phyloP scores from a whole-genome alignment of 768 basidiomycete genomes.

The Boletus vermiculosoides region DNA sequence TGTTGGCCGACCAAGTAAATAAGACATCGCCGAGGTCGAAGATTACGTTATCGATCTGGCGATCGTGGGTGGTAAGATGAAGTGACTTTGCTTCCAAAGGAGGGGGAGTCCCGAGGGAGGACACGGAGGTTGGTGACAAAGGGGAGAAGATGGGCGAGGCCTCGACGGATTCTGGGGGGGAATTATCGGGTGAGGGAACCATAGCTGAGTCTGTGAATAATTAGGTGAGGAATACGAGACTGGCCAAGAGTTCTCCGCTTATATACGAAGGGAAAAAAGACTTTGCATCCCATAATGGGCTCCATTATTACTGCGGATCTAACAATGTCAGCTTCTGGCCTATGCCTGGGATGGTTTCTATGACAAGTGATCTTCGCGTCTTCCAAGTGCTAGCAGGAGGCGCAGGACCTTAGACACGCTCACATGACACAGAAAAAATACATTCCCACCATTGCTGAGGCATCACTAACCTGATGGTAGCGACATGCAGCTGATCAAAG shows the following conservation, averaged over 20 bases:
- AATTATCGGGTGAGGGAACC: not conserved
- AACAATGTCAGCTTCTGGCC: no score
- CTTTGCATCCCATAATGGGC: not conserved
- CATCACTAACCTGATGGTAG: no score
- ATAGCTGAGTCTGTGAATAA: not conserved
- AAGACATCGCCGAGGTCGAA: slow-evolving; percentile 24
- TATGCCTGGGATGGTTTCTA: no score
- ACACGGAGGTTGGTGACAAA: not conserved
- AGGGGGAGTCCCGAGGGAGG: slow-evolving; percentile 3
- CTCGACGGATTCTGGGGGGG: not conserved
- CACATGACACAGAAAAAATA: no score
- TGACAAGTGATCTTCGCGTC: no score
- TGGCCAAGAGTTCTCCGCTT: not conserved
- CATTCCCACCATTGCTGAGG: no score
- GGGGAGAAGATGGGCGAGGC: not conserved
- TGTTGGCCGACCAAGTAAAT: slow-evolving; percentile 24
- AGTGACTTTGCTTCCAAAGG: not conserved
- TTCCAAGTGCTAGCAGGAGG: no score
- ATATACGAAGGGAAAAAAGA: not conserved
- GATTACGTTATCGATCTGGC: slow-evolving; percentile 22
- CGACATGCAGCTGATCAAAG: no score
- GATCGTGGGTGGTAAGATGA: not conserved
- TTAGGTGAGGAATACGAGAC: not conserved
- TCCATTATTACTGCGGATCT: not conserved
- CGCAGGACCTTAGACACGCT: no score